Conservation (phyloP, 805 yeast species). For the Pichia deserticola region DNA sequence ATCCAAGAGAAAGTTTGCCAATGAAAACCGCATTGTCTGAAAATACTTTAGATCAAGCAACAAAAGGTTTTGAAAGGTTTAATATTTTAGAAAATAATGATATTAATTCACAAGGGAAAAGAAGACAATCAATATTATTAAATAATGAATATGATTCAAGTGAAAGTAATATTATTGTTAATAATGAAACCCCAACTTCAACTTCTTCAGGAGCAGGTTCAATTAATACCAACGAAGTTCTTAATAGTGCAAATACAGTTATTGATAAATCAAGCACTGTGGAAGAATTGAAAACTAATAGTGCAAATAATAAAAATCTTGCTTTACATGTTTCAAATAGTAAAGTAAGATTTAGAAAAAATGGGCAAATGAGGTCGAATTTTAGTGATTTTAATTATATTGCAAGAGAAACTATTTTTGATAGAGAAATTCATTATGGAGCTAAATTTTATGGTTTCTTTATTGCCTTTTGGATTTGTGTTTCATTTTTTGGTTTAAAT, state of each 20-base stretch:
- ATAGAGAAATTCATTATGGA: slow-evolving; percentile 36
- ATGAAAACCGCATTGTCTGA: background rate
- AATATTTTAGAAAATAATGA: slow-evolving; percentile 6
- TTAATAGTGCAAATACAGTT: too few relatives aligned
- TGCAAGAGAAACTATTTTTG: slow-evolving; percentile 44
- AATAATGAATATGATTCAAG: slow-evolving; percentile 17
- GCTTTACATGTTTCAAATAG: slow-evolving; percentile 1
- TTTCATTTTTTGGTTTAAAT: slow-evolving; percentile 47
- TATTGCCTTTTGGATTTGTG: slow-evolving; percentile 69
- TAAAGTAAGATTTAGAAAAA: slow-evolving; percentile 18
- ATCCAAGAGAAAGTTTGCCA: background rate
- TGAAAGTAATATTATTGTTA: background rate
- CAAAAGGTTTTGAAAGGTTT: slow-evolving; percentile 1
- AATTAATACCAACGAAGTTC: too few relatives aligned
- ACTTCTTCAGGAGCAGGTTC: too few relatives aligned
- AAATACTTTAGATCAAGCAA: background rate
- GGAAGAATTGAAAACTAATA: too few relatives aligned
- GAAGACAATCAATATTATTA: slow-evolving; percentile 16
- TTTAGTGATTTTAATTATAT: slow-evolving; percentile 48
- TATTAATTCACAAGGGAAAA: background rate
- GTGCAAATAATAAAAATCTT: background rate
- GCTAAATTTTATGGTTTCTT: slow-evolving; percentile 71
- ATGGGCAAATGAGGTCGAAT: slow-evolving; percentile 38
- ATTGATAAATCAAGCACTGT: too few relatives aligned
- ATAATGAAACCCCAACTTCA: background rate